Evolutionary conservation across 169 alveolate species (phyloP), one percentile per base, ranked within the genome.

Genomic region (Cryptosporidium baileyi): DNA sequence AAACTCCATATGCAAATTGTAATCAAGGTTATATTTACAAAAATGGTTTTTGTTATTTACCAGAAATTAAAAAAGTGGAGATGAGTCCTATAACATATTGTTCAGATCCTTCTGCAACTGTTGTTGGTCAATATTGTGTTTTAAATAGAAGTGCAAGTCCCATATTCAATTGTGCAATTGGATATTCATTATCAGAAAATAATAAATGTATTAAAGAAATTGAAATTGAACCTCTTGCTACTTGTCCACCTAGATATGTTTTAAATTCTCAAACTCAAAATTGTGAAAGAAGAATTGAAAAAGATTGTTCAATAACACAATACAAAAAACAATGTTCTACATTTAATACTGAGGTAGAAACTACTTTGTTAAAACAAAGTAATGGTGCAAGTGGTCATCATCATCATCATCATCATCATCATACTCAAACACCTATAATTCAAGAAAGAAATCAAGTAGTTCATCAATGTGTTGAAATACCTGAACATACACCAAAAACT

Each of bases 201-300:
- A 38, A n/a, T 41, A 15, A 74, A n/a, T 74, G 85, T 43, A 43
- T n/a, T 1, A 51, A 30, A 15, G 74, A 74, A 32, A 57, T 57
- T 38, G 67, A 36, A 40, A 40, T 74, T 22, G 85, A 74, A 15
- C 85, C 85, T 13, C 49, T 74, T 17, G 40, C 17, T 2, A 74
- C 85, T 22, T 74, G 85, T 74, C 85, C 85, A 38, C 85, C 85
- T 8, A 51, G 85, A 24, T 74, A 32, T 38, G 36, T 41, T 6
- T 34, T 74, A 26, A 74, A 74, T 59, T 9, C 11, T 13, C 74
- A 24, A 40, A 57, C 28, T 11, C 65, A 54, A 40, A 19, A 22
- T 19, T 74, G 85, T 26, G 85, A 74, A 26, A 52, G 85, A 36
- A 74, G 49, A 30, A 74, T 54, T 13, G 67, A 74, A 57, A 51